Evolutionary conservation across 2,329 filamentous ascomycete species (phyloP).

Genomic region (Bipolaris victoriae): DNA sequence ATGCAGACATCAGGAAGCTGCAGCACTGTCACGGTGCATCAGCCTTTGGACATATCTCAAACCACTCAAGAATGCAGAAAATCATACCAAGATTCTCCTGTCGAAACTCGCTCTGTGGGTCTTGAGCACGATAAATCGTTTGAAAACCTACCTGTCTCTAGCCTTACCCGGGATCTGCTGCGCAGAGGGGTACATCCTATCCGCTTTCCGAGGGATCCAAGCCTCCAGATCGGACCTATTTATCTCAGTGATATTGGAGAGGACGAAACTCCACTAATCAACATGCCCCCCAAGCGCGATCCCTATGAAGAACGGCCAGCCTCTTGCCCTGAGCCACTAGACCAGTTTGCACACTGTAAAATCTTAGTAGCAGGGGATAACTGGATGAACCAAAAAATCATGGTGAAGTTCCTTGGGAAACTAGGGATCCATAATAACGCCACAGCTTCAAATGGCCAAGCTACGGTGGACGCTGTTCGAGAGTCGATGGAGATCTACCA

Average conservation of each 20-base stretch:
- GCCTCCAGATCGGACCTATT: too few species aligned
- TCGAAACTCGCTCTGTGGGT: neutral
- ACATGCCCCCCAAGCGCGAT: neutral
- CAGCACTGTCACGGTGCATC: neutral
- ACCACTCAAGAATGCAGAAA: neutral
- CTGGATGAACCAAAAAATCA: neutral
- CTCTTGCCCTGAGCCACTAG: neutral
- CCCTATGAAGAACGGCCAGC: neutral
- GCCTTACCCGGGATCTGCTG: too few species aligned
- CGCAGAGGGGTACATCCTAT: too few species aligned
- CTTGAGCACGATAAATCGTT: neutral
- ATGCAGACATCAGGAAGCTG: neutral
- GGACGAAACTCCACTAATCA: too few species aligned
- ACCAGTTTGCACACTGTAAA: neutral
- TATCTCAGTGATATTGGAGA: too few species aligned
- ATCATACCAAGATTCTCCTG: neutral
- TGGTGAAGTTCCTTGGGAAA: neutral
- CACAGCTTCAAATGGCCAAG: neutral
- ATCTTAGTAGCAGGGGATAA: neutral
- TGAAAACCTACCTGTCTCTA: too few species aligned
- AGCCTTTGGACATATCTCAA: neutral
- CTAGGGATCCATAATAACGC: neutral
- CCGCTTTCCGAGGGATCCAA: too few species aligned
- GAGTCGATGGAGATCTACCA: neutral
- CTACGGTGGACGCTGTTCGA: neutral